Percentiles rank a stretch among this genome's conserved stretches.
phyloP scores from a whole-genome alignment of 2,329 filamentous ascomycete genomes.

The Calonectria henricotiae region DNA sequence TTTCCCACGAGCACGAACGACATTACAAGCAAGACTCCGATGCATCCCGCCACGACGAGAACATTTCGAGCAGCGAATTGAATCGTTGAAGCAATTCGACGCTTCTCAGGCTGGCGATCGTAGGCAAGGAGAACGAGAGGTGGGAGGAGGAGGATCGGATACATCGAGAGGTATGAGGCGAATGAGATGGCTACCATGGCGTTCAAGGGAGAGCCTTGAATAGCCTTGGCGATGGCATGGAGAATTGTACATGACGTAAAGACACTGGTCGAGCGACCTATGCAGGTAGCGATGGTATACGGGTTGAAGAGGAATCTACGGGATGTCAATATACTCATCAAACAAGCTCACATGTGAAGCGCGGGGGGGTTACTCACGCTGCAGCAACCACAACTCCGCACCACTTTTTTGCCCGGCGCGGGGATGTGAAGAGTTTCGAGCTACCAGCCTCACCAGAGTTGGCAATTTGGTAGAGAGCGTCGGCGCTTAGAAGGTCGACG shows the following conservation, averaged over 20 bases:
- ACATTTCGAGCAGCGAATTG: constrained; percentile 73
- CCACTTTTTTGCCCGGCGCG: constrained; percentile 83
- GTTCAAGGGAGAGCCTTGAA: constrained; percentile 80
- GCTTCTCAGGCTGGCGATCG: constrained; percentile 70
- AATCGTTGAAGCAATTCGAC: constrained; percentile 56
- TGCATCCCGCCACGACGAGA: constrained; percentile 67
- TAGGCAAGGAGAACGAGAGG: constrained; percentile 87
- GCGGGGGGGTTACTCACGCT: constrained; percentile 69
- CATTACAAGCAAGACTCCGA: constrained; percentile 77
- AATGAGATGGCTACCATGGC: constrained; percentile 89
- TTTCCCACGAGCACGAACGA: constrained; percentile 82
- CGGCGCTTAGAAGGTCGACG: constrained; percentile 86
- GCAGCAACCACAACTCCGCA: constrained; percentile 84
- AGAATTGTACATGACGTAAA: constrained; percentile 93
- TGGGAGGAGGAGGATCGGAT: constrained; percentile 88
- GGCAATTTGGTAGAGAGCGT: constrained; percentile 85
- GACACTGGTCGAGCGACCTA: constrained; percentile 89
- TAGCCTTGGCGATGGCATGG: constrained; percentile 85
- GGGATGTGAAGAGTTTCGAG: constrained; percentile 85
- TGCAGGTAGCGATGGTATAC: constrained; percentile 91
- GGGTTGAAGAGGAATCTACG: constrained; percentile 92
- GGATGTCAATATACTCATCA: constrained; percentile 39
- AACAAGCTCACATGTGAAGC: constrained; percentile 18
- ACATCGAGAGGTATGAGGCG: constrained; percentile 92
- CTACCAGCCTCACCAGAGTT: constrained; percentile 83